Evolutionary conservation across 305 asterid genomes (phyloP).

Genomic region (Petunia hybrid): DNA sequence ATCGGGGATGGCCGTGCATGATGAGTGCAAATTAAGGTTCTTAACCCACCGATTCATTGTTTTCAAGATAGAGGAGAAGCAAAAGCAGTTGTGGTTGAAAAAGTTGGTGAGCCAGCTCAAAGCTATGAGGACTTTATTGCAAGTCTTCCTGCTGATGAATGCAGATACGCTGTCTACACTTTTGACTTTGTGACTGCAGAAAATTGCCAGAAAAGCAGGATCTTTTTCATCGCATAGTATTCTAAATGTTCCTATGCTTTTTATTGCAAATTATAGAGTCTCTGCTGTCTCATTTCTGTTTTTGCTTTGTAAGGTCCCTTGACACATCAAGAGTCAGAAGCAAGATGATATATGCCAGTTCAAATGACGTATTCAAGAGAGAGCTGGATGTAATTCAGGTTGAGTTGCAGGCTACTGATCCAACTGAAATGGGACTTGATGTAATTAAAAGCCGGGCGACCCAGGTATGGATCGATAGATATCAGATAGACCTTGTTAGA

Average conservation of each 20-base stretch:
- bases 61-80: slow-evolving; percentile 68
- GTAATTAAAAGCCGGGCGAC: slow-evolving; percentile 67
- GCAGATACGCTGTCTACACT: slow-evolving; percentile 66
- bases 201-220: slow-evolving; percentile 71
- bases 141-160: slow-evolving; percentile 63
- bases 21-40: slow-evolving; percentile 69
- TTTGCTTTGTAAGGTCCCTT: slow-evolving; percentile 56
- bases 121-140: slow-evolving; percentile 62
- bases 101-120: slow-evolving; percentile 61
- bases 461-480: slow-evolving; percentile 33
- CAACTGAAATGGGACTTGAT: slow-evolving; percentile 77
- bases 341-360: slow-evolving; percentile 83
- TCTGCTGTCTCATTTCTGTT: not conserved
- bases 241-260: not conserved
- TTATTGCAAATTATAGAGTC: not conserved
- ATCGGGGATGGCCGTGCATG: slow-evolving; percentile 73
- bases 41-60: slow-evolving; percentile 63
- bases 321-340: slow-evolving; percentile 70
- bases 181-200: slow-evolving; percentile 69
- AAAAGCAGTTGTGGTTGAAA: slow-evolving; percentile 64
- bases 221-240: slow-evolving; percentile 75
- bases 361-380: slow-evolving; percentile 64
- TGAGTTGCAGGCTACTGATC: slow-evolving; percentile 74
- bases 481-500: slow-evolving; percentile 34
- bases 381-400: slow-evolving; percentile 73